phyloP scores from a whole-genome alignment of 257 asterid species.

The Rubia yunnanensis region DNA sequence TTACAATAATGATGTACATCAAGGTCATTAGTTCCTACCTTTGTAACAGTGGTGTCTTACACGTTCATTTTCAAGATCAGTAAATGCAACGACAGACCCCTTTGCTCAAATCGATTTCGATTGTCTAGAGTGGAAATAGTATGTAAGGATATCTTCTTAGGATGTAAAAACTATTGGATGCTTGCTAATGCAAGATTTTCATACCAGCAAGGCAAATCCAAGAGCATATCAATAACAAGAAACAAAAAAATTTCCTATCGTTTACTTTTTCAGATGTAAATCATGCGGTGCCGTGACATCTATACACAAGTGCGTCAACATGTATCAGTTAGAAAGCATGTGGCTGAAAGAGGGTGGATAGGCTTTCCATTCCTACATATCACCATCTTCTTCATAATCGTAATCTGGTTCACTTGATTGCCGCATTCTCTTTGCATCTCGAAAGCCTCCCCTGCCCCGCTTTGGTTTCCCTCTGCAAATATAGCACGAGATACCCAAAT shows the following conservation, averaged over 20 bases:
- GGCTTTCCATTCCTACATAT: constrained; percentile 40
- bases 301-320: neutral
- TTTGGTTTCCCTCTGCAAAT: constrained; percentile 72
- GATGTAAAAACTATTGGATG: too few species aligned
- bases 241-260: neutral
- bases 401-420: constrained; percentile 84
- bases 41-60: too few species aligned
- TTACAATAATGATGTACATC: too few species aligned
- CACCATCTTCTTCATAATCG: constrained; percentile 94
- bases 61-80: too few species aligned
- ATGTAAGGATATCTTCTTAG: too few species aligned
- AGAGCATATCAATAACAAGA: neutral
- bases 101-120: too few species aligned
- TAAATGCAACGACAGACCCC: too few species aligned
- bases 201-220: neutral
- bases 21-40: too few species aligned
- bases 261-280: neutral
- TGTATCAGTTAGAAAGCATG: neutral
- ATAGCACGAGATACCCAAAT: neutral
- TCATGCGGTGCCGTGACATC: neutral
- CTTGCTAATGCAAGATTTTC: neutral
- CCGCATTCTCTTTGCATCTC: constrained; percentile 79
- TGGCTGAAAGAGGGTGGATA: neutral
- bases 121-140: too few species aligned
- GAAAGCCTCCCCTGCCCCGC: constrained; percentile 76